phyloP scores from a whole-genome alignment of 2,329 filamentous ascomycete genomes.

The Pestalotiopsis sp. region DNA sequence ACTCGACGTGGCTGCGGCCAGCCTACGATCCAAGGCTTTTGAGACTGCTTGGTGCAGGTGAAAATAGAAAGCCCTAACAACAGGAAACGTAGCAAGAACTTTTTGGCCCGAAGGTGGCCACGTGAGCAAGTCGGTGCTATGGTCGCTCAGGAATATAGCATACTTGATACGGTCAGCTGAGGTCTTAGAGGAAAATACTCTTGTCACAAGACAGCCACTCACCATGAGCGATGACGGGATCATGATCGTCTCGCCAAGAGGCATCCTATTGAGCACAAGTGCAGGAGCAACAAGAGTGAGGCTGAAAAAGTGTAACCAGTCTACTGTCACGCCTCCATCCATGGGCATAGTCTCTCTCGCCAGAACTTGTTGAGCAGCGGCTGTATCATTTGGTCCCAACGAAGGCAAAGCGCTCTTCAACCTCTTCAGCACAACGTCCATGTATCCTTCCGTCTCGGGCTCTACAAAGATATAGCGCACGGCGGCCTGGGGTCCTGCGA shows the following conservation, averaged over 20 bases:
- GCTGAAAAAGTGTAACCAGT: constrained; percentile 23
- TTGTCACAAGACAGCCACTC: constrained; percentile 13
- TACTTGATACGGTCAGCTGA: constrained; percentile 38
- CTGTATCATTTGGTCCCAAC: constrained; percentile 5
- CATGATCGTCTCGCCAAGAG: constrained; percentile 52
- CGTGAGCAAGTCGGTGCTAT: constrained; percentile 42
- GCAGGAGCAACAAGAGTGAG: constrained; percentile 68
- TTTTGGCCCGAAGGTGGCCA: constrained; percentile 57
- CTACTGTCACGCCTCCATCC: constrained; percentile 15
- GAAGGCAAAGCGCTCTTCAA: constrained; percentile 8
- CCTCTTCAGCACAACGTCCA: constrained; percentile 1
- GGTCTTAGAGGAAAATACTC: neutral
- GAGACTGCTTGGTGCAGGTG: constrained; percentile 48
- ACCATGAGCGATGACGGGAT: constrained; percentile 32
- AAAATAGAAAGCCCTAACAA: constrained; percentile 38
- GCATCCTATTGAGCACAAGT: constrained; percentile 67
- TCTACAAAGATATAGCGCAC: constrained; percentile 15
- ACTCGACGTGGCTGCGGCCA: constrained; percentile 42
- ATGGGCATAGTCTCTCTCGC: neutral
- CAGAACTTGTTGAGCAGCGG: neutral
- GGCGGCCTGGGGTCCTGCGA: constrained; percentile 48
- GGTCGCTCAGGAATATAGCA: constrained; percentile 43
- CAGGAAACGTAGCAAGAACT: constrained; percentile 50
- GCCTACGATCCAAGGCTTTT: constrained; percentile 45
- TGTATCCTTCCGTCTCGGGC: neutral